Conservation (phyloP, 768 basidiomycete species). For the Ephemerocybe angulata region DNA sequence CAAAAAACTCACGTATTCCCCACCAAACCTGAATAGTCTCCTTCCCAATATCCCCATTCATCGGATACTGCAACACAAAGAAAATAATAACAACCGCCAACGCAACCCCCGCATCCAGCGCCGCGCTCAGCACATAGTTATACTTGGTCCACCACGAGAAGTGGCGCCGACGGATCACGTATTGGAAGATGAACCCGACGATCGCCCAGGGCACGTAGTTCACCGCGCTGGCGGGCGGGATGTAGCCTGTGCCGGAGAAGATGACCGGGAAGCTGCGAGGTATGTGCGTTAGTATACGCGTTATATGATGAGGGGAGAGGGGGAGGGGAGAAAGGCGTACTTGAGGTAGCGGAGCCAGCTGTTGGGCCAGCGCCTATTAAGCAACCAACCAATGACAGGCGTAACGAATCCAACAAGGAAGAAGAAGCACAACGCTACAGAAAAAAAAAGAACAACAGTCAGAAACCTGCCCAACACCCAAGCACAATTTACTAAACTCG, state of each 20-base stretch:
- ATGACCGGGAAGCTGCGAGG: slow-evolving; percentile 45
- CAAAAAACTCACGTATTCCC: slow-evolving; percentile 53
- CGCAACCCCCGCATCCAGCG: slow-evolving; percentile 65
- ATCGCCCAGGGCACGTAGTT: slow-evolving; percentile 69
- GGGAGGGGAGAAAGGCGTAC: slow-evolving; percentile 30
- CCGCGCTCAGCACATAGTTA: slow-evolving; percentile 68
- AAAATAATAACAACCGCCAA: slow-evolving; percentile 53
- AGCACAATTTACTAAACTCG: neutral
- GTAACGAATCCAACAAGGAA: slow-evolving; percentile 72
- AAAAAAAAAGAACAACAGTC: too few species aligned
- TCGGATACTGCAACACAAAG: slow-evolving; percentile 62
- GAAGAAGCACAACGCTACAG: slow-evolving; percentile 61
- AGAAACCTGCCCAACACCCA: neutral
- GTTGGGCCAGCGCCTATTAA: slow-evolving; percentile 59
- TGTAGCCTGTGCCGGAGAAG: slow-evolving; percentile 55
- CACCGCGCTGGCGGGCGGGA: slow-evolving; percentile 64
- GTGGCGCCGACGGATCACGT: slow-evolving; percentile 51
- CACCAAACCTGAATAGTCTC: slow-evolving; percentile 60
- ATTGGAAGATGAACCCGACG: slow-evolving; percentile 65
- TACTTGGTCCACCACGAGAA: slow-evolving; percentile 70
- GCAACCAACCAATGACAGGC: slow-evolving; percentile 52
- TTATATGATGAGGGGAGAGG: neutral
- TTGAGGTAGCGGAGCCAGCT: slow-evolving; percentile 60
- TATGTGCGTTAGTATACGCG: neutral
- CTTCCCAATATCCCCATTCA: slow-evolving; percentile 54